Evolutionary conservation across 768 basidiomycete genomes (phyloP).

Genomic region (Boletus bicolor): DNA sequence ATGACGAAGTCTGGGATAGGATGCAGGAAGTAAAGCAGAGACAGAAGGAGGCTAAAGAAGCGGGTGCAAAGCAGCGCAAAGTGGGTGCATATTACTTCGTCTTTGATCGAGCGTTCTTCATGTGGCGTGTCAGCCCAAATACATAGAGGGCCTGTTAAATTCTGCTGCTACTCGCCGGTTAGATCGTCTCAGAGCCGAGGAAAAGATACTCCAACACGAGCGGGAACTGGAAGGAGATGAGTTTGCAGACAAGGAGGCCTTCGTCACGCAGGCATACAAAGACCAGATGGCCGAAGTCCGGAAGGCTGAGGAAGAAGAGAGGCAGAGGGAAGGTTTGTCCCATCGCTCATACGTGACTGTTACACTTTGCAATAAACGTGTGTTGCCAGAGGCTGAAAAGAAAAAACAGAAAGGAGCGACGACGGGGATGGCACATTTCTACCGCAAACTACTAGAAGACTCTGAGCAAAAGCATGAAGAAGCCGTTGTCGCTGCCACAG

Average conservation of each 20-base stretch:
- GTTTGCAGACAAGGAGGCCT: constrained; percentile 93
- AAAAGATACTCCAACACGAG: constrained; percentile 95
- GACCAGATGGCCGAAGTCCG: constrained; percentile 93
- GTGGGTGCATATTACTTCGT: constrained; percentile 38
- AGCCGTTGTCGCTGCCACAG: constrained; percentile 69
- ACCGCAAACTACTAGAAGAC: constrained; percentile 72
- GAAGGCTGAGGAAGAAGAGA: constrained; percentile 91
- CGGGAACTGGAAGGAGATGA: constrained; percentile 91
- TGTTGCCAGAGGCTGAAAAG: constrained; percentile 46
- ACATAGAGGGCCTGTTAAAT: constrained; percentile 74
- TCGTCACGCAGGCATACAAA: constrained; percentile 96
- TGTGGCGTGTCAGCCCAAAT: constrained; percentile 69
- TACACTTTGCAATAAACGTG: neutral
- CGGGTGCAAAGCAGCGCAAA: constrained; percentile 74
- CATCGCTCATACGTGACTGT: neutral
- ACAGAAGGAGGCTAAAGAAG: constrained; percentile 75
- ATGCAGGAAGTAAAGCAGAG: constrained; percentile 84
- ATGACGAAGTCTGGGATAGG: constrained; percentile 94
- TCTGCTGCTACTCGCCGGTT: constrained; percentile 85
- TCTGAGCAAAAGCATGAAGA: constrained; percentile 82
- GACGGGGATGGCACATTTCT: constrained; percentile 86
- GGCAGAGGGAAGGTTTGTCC: constrained; percentile 72
- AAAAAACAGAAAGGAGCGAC: constrained; percentile 57
- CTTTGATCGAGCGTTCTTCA: constrained; percentile 8
- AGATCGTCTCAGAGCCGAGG: constrained; percentile 91